A percentile compares a stretch with the other conserved stretches of the same genome.
These are phyloP conservation scores for Besnoitia besnoiti DNA, from an alignment of 169 alveolate genomes.

Conservation along the genomic window DNA sequence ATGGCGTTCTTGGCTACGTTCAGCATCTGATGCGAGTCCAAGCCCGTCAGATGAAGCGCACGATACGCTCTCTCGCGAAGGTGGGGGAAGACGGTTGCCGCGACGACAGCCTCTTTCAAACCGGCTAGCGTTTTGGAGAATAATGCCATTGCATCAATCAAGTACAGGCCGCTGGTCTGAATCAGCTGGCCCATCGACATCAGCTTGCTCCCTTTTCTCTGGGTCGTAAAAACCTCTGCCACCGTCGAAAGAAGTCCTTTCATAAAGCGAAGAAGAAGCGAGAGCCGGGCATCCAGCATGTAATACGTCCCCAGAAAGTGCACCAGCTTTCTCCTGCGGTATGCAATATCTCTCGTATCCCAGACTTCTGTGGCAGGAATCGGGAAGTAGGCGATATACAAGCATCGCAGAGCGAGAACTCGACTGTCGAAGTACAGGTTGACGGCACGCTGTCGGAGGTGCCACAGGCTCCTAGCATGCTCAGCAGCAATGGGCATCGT, in stretches of 20 bases:
- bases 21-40: not conserved
- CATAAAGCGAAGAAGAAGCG: constrained; percentile 11
- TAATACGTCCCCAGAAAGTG: constrained; percentile 25
- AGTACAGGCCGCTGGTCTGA: constrained; percentile 7
- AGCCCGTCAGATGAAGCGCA: constrained; percentile 15
- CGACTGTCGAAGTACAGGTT: constrained; percentile 43
- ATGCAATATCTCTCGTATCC: not conserved
- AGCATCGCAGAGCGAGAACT: not conserved
- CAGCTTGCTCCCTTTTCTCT: not conserved
- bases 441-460: constrained; percentile 30
- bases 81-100: constrained; percentile 4
- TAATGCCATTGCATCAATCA: not conserved
- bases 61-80: constrained; percentile 30
- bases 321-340: constrained; percentile 20
- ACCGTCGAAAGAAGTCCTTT: not conserved
- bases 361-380: not conserved
- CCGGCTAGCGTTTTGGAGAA: not conserved
- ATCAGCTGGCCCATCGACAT: not conserved
- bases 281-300: constrained; percentile 28
- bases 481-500: constrained; percentile 11
- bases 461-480: not conserved
- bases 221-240: not conserved
- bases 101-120: constrained; percentile 28
- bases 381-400: constrained; percentile 38
- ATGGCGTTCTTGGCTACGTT: constrained; percentile 2